phyloP scores from a whole-genome alignment of 805 yeast genomes.

The Scheffersomyces coipomensis region DNA sequence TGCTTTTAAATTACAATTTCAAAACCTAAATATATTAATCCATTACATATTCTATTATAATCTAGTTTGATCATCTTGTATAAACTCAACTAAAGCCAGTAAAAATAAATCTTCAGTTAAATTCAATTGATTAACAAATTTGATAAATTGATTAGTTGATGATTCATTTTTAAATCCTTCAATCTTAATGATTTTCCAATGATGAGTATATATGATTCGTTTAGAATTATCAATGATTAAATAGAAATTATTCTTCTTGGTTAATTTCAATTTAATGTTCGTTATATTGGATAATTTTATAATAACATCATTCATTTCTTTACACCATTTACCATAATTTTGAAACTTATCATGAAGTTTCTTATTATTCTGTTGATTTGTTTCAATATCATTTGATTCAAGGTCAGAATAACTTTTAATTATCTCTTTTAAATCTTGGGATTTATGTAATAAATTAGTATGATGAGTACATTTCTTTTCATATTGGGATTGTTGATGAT shows the following conservation, averaged over 20 bases:
- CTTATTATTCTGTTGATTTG: background rate
- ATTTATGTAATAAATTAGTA: background rate
- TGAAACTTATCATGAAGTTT: slow-evolving; percentile 2
- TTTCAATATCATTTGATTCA: too few species aligned
- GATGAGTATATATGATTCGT: background rate
- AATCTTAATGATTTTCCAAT: background rate
- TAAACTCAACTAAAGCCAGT: background rate
- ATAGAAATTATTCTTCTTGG: background rate
- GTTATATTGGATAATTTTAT: slow-evolving; percentile 4
- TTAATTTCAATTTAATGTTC: slow-evolving; percentile 1
- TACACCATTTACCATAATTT: slow-evolving; percentile 19
- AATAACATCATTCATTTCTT: slow-evolving; percentile 19
- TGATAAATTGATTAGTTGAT: background rate
- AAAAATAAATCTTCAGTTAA: background rate
- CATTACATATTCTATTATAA: background rate
- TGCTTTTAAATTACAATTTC: too few species aligned
- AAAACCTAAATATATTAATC: too few species aligned
- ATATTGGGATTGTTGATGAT: background rate
- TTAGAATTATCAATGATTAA: background rate
- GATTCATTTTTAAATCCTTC: background rate
- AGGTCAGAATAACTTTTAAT: background rate
- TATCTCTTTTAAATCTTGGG: background rate
- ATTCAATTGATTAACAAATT: background rate
- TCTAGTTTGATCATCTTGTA: background rate
- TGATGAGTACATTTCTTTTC: background rate